These are phyloP conservation scores for Exsudoporus floridanus DNA, from an alignment of 1,284 basidiomycete species.

Conservation along the genomic window DNA sequence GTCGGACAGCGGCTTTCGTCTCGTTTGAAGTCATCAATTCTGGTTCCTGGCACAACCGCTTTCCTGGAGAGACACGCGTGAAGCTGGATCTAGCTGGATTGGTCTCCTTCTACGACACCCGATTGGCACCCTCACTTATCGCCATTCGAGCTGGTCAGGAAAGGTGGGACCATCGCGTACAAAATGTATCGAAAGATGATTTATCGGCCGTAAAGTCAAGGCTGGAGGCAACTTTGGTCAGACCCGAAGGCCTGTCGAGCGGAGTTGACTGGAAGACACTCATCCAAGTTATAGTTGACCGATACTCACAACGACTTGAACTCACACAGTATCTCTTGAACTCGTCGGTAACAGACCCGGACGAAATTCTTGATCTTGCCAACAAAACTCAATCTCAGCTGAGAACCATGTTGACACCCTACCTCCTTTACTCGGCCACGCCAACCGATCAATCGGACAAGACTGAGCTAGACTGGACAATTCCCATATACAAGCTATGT, in stretches of 20 bases:
- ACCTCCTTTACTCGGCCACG: constrained; percentile 10
- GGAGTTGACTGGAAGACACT: constrained; percentile 48
- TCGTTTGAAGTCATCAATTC: constrained; percentile 23
- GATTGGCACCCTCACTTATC: constrained; percentile 33
- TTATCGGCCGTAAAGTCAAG: constrained; percentile 13
- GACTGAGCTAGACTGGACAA: constrained; percentile 24
- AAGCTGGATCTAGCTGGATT: constrained; percentile 34
- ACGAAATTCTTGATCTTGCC: constrained; percentile 13
- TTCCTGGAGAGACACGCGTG: constrained; percentile 40
- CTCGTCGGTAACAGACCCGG: constrained; percentile 1
- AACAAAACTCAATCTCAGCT: constrained; percentile 26
- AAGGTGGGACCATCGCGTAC: constrained; percentile 32
- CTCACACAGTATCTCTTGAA: constrained; percentile 39
- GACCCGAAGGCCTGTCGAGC: constrained; percentile 22
- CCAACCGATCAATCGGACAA: constrained; percentile 3
- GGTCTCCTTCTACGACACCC: constrained; percentile 39
- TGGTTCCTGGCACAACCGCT: constrained; percentile 37
- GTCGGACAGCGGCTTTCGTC: background rate
- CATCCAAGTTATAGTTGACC: constrained; percentile 41
- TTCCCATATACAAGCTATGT: constrained; percentile 32
- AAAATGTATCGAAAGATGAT: constrained; percentile 33
- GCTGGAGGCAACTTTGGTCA: constrained; percentile 25
- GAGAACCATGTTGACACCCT: constrained; percentile 25
- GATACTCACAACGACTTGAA: constrained; percentile 46
- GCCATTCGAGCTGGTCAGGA: constrained; percentile 25